Base-by-base conservation (phyloP, 306 rosid species). In the Castanea crenata region DNA sequence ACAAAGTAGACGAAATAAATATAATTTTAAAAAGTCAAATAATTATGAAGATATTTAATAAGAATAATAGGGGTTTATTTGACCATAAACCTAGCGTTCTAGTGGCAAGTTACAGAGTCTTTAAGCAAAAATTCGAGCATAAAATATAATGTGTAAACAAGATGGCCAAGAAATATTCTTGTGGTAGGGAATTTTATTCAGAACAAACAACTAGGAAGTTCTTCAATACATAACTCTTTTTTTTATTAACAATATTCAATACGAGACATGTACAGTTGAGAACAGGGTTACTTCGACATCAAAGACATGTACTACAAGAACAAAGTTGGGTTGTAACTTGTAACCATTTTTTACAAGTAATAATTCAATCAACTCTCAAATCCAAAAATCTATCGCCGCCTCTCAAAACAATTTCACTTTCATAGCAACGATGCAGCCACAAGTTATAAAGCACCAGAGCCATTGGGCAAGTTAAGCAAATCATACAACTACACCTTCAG, bases 171-270 rank as follows among this genome's bases (percentile, higher is more conserved):
- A 63, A 15, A 63, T 31, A 19, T 63, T 63, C 69, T 63, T 10
- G 69, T 15, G 44, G 44, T 13, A 6, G n/a, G 15, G 69, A 63
- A 63, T 63, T 63, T 9, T 19, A 63, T 63, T 6, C 6, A 63
- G 29, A 63, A 15, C 41, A 6, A 35, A 29, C 9, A 63, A 1
- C 69, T 44, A 32, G 63, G 35, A 65, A 18, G 75, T 63, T 71
- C 75, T 63, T 79, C 71, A 55, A 55, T 69, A 35, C 64, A 46
- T 14, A 78, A 76, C 63, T 57, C 76, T 38, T 62, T 27, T 31
- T 38, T 38, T 38, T 8, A 38, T 41, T 41, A 41, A 41, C 2
- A 41, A 41, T 41, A 11, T 41, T 41, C 46, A 38, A 38, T 38
- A 38, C 46, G 7, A 38, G 46, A 38, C 11, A 38, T 38, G 46